phyloP scores from a whole-genome alignment of 2,329 filamentous ascomycete genomes.

The Colletotrichum theobromicola region DNA sequence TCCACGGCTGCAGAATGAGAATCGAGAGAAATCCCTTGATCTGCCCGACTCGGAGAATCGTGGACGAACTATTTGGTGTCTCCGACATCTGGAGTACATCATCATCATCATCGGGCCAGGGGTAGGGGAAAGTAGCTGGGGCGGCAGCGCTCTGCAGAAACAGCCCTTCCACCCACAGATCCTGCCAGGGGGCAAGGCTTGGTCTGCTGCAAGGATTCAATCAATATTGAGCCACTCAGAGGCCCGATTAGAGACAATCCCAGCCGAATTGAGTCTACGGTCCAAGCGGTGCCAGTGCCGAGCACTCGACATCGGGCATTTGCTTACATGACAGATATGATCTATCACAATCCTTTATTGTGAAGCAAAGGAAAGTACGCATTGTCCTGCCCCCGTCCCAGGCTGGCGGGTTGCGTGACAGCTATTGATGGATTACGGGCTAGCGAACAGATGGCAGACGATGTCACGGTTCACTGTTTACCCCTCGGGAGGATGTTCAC shows the following conservation, averaged over 20 bases:
- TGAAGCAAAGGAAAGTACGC: neutral
- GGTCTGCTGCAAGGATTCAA: constrained; percentile 12
- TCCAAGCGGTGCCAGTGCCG: neutral
- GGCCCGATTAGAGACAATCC: constrained; percentile 4
- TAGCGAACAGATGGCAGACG: neutral
- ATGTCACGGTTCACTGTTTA: neutral
- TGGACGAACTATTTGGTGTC: neutral
- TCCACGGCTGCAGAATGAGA: neutral
- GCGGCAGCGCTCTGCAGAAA: neutral
- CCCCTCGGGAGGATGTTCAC: neutral
- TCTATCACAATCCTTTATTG: neutral
- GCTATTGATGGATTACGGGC: neutral
- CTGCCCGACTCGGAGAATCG: neutral
- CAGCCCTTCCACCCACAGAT: neutral
- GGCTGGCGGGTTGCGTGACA: neutral
- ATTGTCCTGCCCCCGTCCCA: constrained; percentile 2
- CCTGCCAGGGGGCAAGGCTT: constrained; percentile 4
- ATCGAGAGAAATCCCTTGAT: constrained; percentile 1
- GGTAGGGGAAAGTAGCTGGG: neutral
- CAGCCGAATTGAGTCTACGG: neutral
- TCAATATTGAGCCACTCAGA: constrained; percentile 16
- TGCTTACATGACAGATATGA: neutral
- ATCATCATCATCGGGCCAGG: neutral
- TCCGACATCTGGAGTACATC: neutral
- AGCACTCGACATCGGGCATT: neutral